phyloP scores from a whole-genome alignment of 2,329 filamentous ascomycete species.

The Colletotrichum theobromicola region DNA sequence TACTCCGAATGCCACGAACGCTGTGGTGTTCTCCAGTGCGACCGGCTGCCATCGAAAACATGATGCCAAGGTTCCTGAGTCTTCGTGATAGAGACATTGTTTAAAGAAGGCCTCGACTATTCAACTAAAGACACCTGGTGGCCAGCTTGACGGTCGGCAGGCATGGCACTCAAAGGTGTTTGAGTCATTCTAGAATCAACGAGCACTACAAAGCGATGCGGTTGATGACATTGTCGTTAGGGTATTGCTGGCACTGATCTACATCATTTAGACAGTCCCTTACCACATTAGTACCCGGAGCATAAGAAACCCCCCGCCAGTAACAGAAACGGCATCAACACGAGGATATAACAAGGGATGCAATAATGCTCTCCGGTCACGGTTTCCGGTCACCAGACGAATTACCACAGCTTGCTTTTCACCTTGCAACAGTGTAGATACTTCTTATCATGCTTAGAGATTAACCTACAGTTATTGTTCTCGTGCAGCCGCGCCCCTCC shows the following conservation, averaged over 20 bases:
- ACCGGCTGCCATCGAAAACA: not conserved
- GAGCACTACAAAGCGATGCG: not conserved
- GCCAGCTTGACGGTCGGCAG: not conserved
- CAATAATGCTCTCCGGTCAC: not conserved
- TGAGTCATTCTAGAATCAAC: not conserved
- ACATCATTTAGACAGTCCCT: not conserved
- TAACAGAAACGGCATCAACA: not conserved
- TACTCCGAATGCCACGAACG: not conserved
- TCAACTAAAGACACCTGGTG: not conserved
- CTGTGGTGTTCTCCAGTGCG: not conserved
- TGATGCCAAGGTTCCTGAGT: not conserved
- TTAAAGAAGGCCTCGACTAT: not conserved
- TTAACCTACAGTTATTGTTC: not conserved
- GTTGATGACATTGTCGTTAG: not conserved
- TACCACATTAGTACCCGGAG: not conserved
- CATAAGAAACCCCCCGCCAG: rapidly evolving
- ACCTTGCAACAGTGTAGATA: no score
- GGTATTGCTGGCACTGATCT: not conserved
- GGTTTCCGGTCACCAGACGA: not conserved
- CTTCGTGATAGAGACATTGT: not conserved
- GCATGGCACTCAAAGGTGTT: not conserved
- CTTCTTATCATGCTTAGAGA: not conserved
- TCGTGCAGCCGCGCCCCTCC: not conserved
- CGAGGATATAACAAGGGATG: not conserved
- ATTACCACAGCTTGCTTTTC: no score